These are phyloP conservation scores for Vararia minispora DNA, from an alignment of 768 basidiomycete species.

Conservation along the genomic window DNA sequence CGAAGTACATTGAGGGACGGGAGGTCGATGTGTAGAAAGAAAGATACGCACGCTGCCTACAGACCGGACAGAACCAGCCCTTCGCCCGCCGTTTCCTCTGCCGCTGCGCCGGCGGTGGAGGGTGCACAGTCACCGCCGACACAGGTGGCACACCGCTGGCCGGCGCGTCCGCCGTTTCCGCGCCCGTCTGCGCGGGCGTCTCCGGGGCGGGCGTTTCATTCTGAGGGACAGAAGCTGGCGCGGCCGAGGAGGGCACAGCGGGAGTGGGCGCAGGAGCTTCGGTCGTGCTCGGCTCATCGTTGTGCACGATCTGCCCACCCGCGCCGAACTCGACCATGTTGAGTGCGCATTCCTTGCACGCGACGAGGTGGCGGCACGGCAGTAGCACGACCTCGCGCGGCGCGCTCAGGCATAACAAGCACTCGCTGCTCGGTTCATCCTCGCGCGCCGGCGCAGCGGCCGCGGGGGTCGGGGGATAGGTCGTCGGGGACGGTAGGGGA, in stretches of 20 bases:
- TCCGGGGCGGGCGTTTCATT: conserved; percentile 1
- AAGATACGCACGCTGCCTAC: conserved; percentile 72
- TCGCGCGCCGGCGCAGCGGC: conserved; percentile 28
- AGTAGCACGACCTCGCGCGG: conserved; percentile 88
- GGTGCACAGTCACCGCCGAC: conserved; percentile 9
- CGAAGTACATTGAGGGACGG: too few species aligned
- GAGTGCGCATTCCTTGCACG: conserved; percentile 89
- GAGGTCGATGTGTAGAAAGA: too few species aligned
- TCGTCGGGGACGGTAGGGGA: conserved; percentile 30
- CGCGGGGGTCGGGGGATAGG: conserved; percentile 32
- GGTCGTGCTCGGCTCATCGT: conserved; percentile 24
- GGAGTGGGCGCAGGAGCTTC: conserved; percentile 22
- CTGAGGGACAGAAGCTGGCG: background rate
- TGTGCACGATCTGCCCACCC: conserved; percentile 72
- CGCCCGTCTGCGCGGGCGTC: conserved; percentile 6
- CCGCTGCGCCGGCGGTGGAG: conserved; percentile 23
- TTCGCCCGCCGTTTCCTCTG: conserved; percentile 88
- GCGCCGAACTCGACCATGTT: conserved; percentile 99
- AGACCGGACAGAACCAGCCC: conserved; percentile 96
- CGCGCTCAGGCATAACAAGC: conserved; percentile 81
- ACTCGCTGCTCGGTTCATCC: conserved; percentile 75
- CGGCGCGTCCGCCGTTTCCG: conserved; percentile 13
- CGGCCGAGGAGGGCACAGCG: background rate
- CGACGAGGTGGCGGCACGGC: conserved; percentile 89
- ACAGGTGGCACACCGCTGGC: conserved; percentile 9